A percentile compares a stretch with the other conserved stretches of the same genome.
phyloP scores from a whole-genome alignment of 176 grass and related monocot genomes.

The Phyllostachys edulis region DNA sequence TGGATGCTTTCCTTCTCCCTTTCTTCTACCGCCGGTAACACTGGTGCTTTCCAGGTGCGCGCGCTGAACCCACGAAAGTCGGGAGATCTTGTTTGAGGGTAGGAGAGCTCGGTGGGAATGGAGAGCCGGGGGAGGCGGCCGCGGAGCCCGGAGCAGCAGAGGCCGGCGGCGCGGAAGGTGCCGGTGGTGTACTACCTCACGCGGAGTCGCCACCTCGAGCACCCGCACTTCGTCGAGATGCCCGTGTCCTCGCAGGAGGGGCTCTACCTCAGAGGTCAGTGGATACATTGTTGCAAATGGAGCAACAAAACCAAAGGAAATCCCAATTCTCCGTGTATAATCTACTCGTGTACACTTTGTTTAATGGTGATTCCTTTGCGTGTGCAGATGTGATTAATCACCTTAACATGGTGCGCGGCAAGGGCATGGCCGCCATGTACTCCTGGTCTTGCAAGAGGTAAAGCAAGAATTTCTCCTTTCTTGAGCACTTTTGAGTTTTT shows the following conservation, averaged over 20 bases:
- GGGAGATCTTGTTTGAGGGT: background rate
- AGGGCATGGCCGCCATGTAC: slow-evolving; percentile 81
- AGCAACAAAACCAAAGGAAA: background rate
- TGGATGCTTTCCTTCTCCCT: background rate
- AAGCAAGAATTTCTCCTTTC: background rate
- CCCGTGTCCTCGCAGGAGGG: slow-evolving; percentile 61
- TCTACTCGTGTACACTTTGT: background rate
- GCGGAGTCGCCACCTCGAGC: slow-evolving; percentile 94
- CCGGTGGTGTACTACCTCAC: slow-evolving; percentile 95
- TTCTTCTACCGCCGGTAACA: slow-evolving; percentile 13
- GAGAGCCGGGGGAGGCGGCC: slow-evolving; percentile 42
- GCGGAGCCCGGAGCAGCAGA: slow-evolving; percentile 40
- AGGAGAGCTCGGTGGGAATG: slow-evolving; percentile 2
- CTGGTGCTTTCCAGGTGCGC: slow-evolving; percentile 21
- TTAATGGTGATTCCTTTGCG: slow-evolving; percentile 4
- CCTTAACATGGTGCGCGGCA: slow-evolving; percentile 80
- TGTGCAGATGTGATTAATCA: slow-evolving; percentile 75
- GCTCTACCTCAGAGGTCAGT: slow-evolving; percentile 78
- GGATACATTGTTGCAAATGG: background rate
- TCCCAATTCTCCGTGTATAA: background rate
- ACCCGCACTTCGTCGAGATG: slow-evolving; percentile 98
- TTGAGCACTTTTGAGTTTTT: background rate
- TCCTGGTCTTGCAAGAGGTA: slow-evolving; percentile 99
- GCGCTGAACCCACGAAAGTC: background rate
- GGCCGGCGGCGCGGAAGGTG: slow-evolving; percentile 49